Evolutionary conservation across 441 rosid species (phyloP).

Genomic region (Populus trichocarpa): DNA sequence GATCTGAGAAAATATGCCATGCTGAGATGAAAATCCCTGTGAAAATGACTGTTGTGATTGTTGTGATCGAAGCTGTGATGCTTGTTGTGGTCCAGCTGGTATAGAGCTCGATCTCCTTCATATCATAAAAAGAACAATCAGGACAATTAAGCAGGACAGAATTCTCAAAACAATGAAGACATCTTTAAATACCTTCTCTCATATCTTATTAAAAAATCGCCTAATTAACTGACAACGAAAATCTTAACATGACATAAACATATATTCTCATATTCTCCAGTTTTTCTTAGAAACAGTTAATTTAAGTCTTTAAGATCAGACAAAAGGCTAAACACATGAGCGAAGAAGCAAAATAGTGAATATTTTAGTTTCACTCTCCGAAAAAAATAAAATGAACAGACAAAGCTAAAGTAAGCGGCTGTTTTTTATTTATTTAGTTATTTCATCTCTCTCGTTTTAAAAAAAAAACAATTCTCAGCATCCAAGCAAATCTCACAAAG

Average conservation of each 20-base stretch:
- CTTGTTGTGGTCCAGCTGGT: constrained; percentile 49
- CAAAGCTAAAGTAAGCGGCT: neutral
- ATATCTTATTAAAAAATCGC: neutral
- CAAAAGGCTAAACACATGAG: neutral
- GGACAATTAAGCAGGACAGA: neutral
- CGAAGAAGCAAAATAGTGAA: neutral
- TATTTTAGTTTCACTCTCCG: neutral
- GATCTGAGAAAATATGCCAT: constrained; percentile 72
- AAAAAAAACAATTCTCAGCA: neutral
- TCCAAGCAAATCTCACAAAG: constrained; percentile 7
- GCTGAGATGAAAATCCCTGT: constrained; percentile 86
- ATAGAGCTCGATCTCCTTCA: constrained; percentile 55
- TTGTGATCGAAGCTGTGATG: constrained; percentile 67
- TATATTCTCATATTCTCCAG: neutral
- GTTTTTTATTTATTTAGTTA: neutral
- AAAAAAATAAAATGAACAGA: neutral
- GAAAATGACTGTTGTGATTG: constrained; percentile 84
- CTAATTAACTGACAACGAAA: neutral
- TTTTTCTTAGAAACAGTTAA: neutral
- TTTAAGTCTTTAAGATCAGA: neutral
- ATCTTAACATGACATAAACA: neutral
- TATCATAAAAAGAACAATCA: constrained; percentile 6
- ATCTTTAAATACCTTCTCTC: neutral
- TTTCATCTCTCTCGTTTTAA: neutral
- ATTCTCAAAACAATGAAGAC: neutral